phyloP scores from a whole-genome alignment of 2,329 filamentous ascomycete species.

The Alternaria metachromatica region DNA sequence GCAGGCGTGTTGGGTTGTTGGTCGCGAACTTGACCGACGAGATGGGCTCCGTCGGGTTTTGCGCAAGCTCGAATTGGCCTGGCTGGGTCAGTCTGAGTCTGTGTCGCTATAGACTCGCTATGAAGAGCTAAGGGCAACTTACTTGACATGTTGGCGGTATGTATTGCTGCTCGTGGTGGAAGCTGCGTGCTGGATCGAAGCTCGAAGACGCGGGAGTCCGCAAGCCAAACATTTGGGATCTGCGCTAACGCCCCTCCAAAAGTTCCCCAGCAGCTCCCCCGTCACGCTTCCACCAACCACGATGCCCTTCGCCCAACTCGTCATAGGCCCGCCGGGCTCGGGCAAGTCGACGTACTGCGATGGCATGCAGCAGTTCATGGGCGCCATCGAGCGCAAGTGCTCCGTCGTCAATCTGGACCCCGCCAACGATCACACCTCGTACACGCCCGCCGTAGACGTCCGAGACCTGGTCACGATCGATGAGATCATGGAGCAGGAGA shows the following conservation, averaged over 20 bases:
- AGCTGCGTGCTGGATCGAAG: conserved; percentile 21
- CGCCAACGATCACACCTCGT: conserved; percentile 91
- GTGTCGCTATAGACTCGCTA: fast-evolving
- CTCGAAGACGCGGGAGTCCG: conserved; percentile 24
- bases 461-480: conserved; percentile 87
- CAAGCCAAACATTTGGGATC: conserved; percentile 13
- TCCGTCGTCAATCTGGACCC: conserved; percentile 96
- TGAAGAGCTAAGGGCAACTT: not conserved
- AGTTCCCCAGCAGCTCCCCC: conserved; percentile 9
- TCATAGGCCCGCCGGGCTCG: conserved; percentile 91
- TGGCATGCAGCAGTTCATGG: conserved; percentile 98
- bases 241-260: conserved; percentile 24
- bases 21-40: conserved; percentile 88
- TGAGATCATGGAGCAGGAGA: conserved; percentile 91
- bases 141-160: conserved; percentile 39
- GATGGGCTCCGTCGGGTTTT: conserved; percentile 85
- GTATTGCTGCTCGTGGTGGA: conserved; percentile 2
- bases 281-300: conserved; percentile 8
- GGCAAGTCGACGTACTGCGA: conserved; percentile 99
- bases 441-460: conserved; percentile 89
- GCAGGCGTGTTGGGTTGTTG: conserved; percentile 72
- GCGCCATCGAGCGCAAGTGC: conserved; percentile 91
- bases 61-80: conserved; percentile 78
- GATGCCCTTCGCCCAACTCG: conserved; percentile 74
- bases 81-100: not conserved